Base-by-base conservation (phyloP, 163 green algal genomes). In the Scenedesmus sp. region DNA sequence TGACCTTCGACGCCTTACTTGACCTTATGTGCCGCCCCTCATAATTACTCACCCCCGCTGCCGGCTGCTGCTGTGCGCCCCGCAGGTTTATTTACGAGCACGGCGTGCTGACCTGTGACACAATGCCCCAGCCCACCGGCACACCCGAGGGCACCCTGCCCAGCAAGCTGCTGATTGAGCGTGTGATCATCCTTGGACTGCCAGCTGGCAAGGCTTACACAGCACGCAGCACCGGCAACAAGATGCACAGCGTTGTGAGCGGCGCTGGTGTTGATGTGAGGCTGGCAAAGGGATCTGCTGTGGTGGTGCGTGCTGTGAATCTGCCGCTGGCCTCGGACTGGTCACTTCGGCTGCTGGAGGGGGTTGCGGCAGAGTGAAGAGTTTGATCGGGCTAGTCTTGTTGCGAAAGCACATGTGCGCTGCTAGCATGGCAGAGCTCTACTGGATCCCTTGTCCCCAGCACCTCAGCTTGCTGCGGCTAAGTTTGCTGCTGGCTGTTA, bases 131-230 rank as follows among this genome's bases (percentile, higher is more conserved):
- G 90, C 70, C 84, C 5, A 60, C 57, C 2, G 73, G 84, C 26
- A 82, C 59, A 10, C 82, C 87, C 34, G 16, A 15, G 5, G 70
- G 59, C 66, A 81, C 60, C 34, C 55, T 84, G 15, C 23, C n/a
- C 64, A 90, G 84, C 81, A 84, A 83, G n/a, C 73, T 95, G 26
- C 20, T 82, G 20, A 81, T 95, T 12, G 95, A 96, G 91, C 89
- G 94, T 3, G 46, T 96, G 0, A 93, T 96, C 12, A 93, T 96
- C 82, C 93, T 96, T 26, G 95, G 95, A 2, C 92, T 96, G 74
- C 91, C 92, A 76, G 54, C 87, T 26, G 90, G 62, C 84, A 91
- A 91, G 62, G 70, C 13, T 64, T 86, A 82, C 54, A 86, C 66
- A 34, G 77, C 82, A 18, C 55, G 20, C 18, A 55, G 15, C 26